Percentiles rank a stretch among this genome's conserved stretches.
Conservation (phyloP, 2,329 filamentous ascomycete genomes). For the Dryadomyces quercus-mongolicae region DNA sequence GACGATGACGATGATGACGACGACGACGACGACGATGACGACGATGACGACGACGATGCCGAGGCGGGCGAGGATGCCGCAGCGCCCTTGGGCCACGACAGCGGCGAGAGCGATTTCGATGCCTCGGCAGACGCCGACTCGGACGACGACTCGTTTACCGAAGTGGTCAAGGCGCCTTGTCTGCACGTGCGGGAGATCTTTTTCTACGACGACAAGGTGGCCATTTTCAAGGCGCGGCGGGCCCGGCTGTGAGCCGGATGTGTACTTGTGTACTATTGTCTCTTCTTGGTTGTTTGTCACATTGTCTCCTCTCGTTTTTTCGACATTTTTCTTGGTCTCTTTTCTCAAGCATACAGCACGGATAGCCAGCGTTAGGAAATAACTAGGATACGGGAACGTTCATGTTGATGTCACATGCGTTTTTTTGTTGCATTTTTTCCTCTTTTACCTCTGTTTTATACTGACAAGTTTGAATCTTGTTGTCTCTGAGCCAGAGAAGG, state of each 20-base stretch:
- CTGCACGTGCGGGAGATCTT: slow-evolving; percentile 65
- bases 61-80: slow-evolving; percentile 24
- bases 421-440: neutral
- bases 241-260: slow-evolving; percentile 27
- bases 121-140: slow-evolving; percentile 11
- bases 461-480: too few relatives aligned
- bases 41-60: slow-evolving; percentile 27
- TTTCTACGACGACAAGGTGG: slow-evolving; percentile 75
- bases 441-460: neutral
- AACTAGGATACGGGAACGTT: too few relatives aligned
- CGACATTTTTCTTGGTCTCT: neutral
- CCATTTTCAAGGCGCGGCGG: slow-evolving; percentile 67
- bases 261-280: neutral
- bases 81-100: slow-evolving; percentile 30
- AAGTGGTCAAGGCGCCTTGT: slow-evolving; percentile 25
- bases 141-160: slow-evolving; percentile 33
- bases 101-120: slow-evolving; percentile 11
- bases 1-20: slow-evolving; percentile 32
- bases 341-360: neutral
- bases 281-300: neutral
- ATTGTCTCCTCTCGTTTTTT: neutral
- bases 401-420: neutral
- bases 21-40: slow-evolving; percentile 34
- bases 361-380: too few relatives aligned
- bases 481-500: too few relatives aligned